A percentile compares a stretch with the other conserved stretches of the same genome.
Evolutionary conservation across 345 rosid species (phyloP).

Genomic region (Moringa oleifera): DNA sequence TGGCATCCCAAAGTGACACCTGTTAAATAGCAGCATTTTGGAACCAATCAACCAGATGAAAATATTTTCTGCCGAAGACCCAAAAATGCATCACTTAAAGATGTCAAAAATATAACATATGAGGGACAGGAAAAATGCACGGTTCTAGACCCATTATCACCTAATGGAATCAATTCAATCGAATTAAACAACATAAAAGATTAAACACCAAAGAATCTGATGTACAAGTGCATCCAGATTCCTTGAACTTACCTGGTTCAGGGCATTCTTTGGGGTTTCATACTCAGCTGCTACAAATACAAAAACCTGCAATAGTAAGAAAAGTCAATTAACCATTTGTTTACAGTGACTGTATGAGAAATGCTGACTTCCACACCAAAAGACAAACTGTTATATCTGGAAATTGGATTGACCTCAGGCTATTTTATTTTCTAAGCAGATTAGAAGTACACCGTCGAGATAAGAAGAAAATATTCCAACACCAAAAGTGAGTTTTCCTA

Average conservation of each 20-base stretch:
- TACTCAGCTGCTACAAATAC: conserved; percentile 86
- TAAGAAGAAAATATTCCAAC: not conserved
- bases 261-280: conserved; percentile 63
- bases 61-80: not conserved
- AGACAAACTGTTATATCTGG: not conserved
- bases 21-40: conserved; percentile 19
- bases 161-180: not conserved
- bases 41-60: conserved; percentile 1
- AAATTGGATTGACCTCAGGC: too few species aligned
- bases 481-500: not conserved
- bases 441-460: not conserved
- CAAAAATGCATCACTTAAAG: too few species aligned
- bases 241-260: conserved; percentile 67
- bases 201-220: not conserved
- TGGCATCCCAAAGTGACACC: conserved; percentile 97
- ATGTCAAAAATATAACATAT: too few species aligned
- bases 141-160: not conserved
- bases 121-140: too few species aligned
- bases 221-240: not conserved
- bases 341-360: not conserved
- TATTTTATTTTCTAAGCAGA: too few species aligned
- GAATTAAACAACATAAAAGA: not conserved
- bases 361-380: not conserved
- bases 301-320: conserved; percentile 66
- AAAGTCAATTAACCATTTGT: not conserved